These are phyloP conservation scores for Actinomucor elegans DNA, from an alignment of 371 early-diverging fungal genomes.

Conservation along the genomic window DNA sequence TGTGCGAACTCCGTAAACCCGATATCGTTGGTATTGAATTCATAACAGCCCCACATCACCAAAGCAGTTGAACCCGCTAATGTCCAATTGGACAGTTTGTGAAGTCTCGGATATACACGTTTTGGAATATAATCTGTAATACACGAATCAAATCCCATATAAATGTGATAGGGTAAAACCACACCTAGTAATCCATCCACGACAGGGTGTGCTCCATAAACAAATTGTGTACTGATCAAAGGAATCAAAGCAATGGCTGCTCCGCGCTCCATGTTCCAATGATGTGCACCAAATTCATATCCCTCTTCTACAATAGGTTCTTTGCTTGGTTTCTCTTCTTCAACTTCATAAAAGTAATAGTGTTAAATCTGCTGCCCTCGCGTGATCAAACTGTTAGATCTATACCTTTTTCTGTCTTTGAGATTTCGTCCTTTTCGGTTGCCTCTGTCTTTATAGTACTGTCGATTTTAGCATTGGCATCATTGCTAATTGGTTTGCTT, in stretches of 20 bases:
- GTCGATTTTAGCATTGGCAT: not conserved
- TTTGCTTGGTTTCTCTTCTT: constrained; percentile 1
- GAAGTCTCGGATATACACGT: constrained; percentile 63
- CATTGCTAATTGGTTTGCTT: not conserved
- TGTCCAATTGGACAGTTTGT: constrained; percentile 62
- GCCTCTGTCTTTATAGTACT: not conserved
- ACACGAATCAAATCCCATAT: constrained; percentile 76
- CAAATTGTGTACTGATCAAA: constrained; percentile 69
- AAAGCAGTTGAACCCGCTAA: constrained; percentile 68
- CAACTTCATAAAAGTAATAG: too few relatives aligned
- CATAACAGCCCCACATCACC: constrained; percentile 86
- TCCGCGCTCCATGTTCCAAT: constrained; percentile 71
- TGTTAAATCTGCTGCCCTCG: too few relatives aligned
- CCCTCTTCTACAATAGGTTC: too few relatives aligned
- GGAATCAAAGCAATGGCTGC: constrained; percentile 78
- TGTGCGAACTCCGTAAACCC: constrained; percentile 88
- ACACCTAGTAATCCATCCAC: constrained; percentile 87
- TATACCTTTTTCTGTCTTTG: constrained; percentile 4
- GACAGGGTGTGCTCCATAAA: constrained; percentile 80
- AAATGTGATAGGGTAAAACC: constrained; percentile 85
- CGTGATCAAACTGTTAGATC: too few relatives aligned
- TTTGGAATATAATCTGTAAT: constrained; percentile 83
- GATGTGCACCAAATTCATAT: constrained; percentile 33
- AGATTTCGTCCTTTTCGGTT: not conserved
- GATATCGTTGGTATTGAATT: constrained; percentile 93